A percentile compares a stretch with the other conserved stretches of the same genome.
phyloP scores from a whole-genome alignment of 208 protist genomes.

The Leishmania major region DNA sequence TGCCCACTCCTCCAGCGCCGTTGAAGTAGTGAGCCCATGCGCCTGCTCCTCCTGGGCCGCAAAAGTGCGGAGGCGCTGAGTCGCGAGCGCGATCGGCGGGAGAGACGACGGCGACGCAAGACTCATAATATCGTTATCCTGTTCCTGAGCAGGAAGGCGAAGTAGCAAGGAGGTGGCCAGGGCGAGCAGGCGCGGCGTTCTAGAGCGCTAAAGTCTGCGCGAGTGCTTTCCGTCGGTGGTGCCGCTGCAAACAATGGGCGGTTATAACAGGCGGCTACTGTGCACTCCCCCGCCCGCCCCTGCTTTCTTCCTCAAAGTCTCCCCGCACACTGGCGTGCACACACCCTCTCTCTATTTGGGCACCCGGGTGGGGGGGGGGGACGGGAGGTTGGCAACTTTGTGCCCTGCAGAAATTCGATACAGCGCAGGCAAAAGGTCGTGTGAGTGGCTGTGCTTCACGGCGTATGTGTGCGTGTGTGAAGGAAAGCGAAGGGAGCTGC shows the following conservation, averaged over 20 bases:
- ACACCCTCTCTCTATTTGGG: neutral
- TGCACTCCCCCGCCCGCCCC: neutral
- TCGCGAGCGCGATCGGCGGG: slow-evolving; percentile 12
- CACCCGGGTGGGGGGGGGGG: neutral
- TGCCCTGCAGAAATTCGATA: neutral
- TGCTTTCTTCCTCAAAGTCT: neutral
- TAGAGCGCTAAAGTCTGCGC: neutral
- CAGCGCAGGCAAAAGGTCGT: neutral
- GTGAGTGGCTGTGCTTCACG: neutral
- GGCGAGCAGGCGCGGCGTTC: neutral
- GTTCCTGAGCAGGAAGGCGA: neutral
- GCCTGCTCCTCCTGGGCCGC: slow-evolving; percentile 8
- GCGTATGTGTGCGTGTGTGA: neutral
- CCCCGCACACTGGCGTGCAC: neutral
- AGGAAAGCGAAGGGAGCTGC: neutral
- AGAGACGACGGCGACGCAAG: neutral
- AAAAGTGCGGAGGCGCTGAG: slow-evolving; percentile 9
- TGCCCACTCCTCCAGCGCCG: slow-evolving; percentile 28
- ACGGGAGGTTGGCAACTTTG: neutral
- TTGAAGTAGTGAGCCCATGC: slow-evolving; percentile 15
- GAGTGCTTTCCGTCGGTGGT: neutral
- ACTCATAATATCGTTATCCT: neutral
- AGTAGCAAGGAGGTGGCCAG: too few species aligned
- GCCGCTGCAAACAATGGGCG: neutral
- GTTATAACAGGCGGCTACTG: neutral